Evolutionary conservation across 1,139 yeast species (phyloP).

Genomic region (Candida tetrigidarum): DNA sequence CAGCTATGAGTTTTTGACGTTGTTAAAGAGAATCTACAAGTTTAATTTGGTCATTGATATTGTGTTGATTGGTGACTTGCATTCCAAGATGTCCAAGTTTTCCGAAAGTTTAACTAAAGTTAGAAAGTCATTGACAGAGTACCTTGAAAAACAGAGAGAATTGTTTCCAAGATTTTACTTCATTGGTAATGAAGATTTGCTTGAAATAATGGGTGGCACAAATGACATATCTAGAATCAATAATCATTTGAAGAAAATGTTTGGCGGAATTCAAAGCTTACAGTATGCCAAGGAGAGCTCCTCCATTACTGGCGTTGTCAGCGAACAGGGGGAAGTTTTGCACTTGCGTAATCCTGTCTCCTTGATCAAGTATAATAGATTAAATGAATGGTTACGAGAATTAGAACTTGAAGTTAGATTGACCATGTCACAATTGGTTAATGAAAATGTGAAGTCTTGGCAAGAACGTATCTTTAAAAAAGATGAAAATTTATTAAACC

Average conservation of each 20-base stretch:
- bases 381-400: conserved; percentile 66
- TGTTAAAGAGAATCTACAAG: conserved; percentile 56
- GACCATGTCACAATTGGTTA: conserved; percentile 44
- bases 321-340: conserved; percentile 69
- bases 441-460: conserved; percentile 15
- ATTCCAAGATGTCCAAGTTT: conserved; percentile 51
- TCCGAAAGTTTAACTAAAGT: conserved; percentile 61
- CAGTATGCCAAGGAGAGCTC: conserved; percentile 39
- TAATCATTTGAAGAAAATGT: conserved; percentile 72
- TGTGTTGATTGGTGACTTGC: conserved; percentile 55
- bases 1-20: conserved; percentile 60
- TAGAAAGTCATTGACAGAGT: conserved; percentile 73
- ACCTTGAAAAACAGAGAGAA: conserved; percentile 79
- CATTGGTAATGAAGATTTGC: conserved; percentile 86
- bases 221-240: conserved; percentile 53
- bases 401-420: conserved; percentile 59
- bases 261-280: conserved; percentile 61
- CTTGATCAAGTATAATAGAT: conserved; percentile 41
- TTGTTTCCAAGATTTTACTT: conserved; percentile 84
- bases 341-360: conserved; percentile 48
- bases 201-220: conserved; percentile 79
- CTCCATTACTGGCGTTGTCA: conserved; percentile 51
- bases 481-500: conserved; percentile 8
- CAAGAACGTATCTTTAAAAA: conserved; percentile 17
- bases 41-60: conserved; percentile 62